Percentiles rank a stretch among this genome's conserved stretches.
phyloP scores from a whole-genome alignment of 495 filamentous ascomycete genomes.

The Penicillium bialowiezense region DNA sequence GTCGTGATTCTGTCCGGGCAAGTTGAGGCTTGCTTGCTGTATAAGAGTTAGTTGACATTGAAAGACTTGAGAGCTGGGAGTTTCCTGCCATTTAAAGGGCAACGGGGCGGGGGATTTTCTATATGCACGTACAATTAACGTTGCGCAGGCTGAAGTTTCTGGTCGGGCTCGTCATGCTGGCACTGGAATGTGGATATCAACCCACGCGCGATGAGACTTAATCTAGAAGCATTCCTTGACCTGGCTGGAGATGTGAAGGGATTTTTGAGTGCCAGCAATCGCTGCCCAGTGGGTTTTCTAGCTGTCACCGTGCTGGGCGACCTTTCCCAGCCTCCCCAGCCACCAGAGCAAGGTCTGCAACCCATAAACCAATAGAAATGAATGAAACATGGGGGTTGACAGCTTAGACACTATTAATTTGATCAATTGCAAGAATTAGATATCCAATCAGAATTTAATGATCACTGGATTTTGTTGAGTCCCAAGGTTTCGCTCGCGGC shows the following conservation, averaged over 20 bases:
- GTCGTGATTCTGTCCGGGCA: conserved; percentile 50
- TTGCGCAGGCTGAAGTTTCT: conserved; percentile 32
- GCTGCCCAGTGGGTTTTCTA: conserved; percentile 20
- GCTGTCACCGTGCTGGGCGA: conserved; percentile 17
- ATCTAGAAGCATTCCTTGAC: conserved; percentile 25
- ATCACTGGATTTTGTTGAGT: not conserved
- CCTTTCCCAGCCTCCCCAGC: conserved; percentile 32
- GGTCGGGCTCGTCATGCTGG: conserved; percentile 19
- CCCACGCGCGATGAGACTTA: conserved; percentile 14
- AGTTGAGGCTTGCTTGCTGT: conserved; percentile 54
- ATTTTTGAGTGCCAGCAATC: conserved; percentile 7
- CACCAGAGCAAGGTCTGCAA: conserved; percentile 13
- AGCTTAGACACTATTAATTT: conserved; percentile 15
- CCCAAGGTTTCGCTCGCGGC: conserved; percentile 3
- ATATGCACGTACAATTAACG: conserved; percentile 28
- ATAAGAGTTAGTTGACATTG: conserved; percentile 11
- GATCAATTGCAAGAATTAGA: conserved; percentile 9
- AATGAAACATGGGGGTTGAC: conserved; percentile 18
- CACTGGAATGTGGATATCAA: conserved; percentile 15
- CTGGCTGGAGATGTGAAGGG: conserved; percentile 13
- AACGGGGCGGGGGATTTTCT: not conserved
- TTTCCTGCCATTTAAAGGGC: not conserved
- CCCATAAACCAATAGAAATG: conserved; percentile 20
- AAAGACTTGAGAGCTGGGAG: not conserved
- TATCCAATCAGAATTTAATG: conserved; percentile 8